Evolutionary conservation across 2,329 filamentous ascomycete species (phyloP).

Genomic region (Lasiodiplodia sp.): DNA sequence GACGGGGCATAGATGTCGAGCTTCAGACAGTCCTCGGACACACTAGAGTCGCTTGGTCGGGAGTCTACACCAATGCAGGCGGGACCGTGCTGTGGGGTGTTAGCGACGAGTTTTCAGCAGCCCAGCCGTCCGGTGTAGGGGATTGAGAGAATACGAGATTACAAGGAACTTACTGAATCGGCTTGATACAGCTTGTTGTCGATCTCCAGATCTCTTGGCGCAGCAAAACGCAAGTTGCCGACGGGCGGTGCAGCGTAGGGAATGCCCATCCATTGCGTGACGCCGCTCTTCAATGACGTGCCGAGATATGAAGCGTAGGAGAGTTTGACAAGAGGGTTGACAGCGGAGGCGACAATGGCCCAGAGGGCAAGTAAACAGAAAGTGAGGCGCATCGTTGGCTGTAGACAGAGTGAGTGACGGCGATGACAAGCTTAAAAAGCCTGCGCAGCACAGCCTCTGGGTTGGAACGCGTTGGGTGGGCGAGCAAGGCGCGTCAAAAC

Average conservation of each 20-base stretch:
- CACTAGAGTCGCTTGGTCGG: neutral
- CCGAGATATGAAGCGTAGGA: slow-evolving; percentile 73
- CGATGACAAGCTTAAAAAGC: neutral
- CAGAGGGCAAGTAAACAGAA: slow-evolving; percentile 5
- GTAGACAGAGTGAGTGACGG: neutral
- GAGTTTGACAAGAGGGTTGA: slow-evolving; percentile 63
- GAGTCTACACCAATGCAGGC: slow-evolving; percentile 28
- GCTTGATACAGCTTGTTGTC: slow-evolving; percentile 26
- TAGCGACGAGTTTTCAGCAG: neutral
- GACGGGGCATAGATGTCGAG: slow-evolving; percentile 49
- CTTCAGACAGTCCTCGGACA: slow-evolving; percentile 50
- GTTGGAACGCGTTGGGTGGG: neutral
- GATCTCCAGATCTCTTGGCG: slow-evolving; percentile 61
- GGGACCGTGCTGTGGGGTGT: slow-evolving; percentile 19
- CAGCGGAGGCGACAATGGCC: slow-evolving; percentile 36
- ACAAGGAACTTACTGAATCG: slow-evolving; percentile 9
- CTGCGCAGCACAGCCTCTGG: slow-evolving; percentile 7
- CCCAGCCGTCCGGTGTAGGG: neutral
- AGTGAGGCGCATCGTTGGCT: neutral
- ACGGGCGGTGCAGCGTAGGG: slow-evolving; percentile 75
- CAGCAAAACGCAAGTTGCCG: slow-evolving; percentile 69
- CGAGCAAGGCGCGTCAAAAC: neutral
- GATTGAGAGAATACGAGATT: neutral
- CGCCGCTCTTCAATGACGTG: slow-evolving; percentile 58
- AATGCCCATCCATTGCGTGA: slow-evolving; percentile 77